phyloP scores from a whole-genome alignment of 2,329 filamentous ascomycete species.

The Ophiostoma himal-ulmi region DNA sequence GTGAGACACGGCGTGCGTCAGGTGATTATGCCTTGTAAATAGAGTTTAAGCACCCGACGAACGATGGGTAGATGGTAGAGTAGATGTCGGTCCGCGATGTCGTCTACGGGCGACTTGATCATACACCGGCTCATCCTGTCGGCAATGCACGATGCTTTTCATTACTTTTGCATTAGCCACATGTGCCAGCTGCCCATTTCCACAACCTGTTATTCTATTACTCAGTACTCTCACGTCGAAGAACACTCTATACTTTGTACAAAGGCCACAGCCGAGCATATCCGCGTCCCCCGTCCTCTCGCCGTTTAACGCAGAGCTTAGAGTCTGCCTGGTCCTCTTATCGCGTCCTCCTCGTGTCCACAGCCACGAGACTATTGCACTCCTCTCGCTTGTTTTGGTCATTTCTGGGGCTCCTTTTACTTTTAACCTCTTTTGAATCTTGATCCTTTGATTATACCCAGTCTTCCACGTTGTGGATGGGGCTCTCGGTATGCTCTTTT shows the following conservation, averaged over 20 bases:
- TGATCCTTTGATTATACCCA: neutral
- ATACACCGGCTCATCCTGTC: too few species aligned
- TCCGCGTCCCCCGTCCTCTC: neutral
- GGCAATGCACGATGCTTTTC: too few species aligned
- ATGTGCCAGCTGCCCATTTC: too few species aligned
- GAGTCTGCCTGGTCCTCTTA: too few species aligned
- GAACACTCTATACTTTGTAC: neutral
- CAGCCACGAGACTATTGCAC: constrained; percentile 1
- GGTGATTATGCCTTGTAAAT: neutral
- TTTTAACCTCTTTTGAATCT: neutral
- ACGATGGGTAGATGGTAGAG: neutral
- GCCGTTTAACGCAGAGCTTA: neutral
- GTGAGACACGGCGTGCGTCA: neutral
- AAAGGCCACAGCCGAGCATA: neutral
- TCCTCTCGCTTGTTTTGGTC: neutral
- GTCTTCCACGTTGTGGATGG: constrained; percentile 3
- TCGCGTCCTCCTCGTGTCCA: neutral
- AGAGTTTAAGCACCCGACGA: neutral
- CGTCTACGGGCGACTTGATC: too few species aligned
- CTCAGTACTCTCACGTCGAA: too few species aligned
- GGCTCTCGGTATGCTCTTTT: neutral
- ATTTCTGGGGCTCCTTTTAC: neutral
- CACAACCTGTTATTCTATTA: too few species aligned
- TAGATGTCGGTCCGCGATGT: too few species aligned
- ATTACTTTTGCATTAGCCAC: too few species aligned